These are phyloP conservation scores for Blepharisma stoltei DNA, from an alignment of 73 alveolate genomes.

Conservation along the genomic window DNA sequence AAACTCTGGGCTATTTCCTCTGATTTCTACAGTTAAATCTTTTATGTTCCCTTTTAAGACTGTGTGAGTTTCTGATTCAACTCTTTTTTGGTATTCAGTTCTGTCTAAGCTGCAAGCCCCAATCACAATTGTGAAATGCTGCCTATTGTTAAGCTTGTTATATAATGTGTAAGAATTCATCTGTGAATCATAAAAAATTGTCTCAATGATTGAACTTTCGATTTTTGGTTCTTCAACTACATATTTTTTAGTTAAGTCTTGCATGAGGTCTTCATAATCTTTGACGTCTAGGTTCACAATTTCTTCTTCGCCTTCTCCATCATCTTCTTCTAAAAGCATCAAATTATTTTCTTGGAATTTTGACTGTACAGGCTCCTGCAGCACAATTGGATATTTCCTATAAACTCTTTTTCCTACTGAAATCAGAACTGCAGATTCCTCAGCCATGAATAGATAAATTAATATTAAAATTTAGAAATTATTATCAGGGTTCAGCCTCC, in stretches of 20 bases:
- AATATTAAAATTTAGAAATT: no score
- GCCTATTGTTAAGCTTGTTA: not conserved
- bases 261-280: not conserved
- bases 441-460: not conserved
- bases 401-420: not conserved
- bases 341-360: not conserved
- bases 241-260: not conserved
- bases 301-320: conserved; percentile 28
- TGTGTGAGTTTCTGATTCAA: not conserved
- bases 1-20: not conserved
- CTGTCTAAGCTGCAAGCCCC: not conserved
- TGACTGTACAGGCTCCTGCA: no score
- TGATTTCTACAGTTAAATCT: not conserved
- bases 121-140: not conserved
- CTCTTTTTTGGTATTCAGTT: not conserved
- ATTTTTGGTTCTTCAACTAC: not conserved
- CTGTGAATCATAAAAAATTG: not conserved
- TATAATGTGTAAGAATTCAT: not conserved
- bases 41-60: not conserved
- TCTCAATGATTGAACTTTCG: not conserved
- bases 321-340: conserved; percentile 1
- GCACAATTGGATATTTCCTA: not conserved
- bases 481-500: no score
- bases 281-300: not conserved
- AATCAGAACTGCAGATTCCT: not conserved